Evolutionary conservation across 176 grass and related monocot species (phyloP), one percentile per base, ranked within the genome.

Genomic region (Oryza nivara): DNA sequence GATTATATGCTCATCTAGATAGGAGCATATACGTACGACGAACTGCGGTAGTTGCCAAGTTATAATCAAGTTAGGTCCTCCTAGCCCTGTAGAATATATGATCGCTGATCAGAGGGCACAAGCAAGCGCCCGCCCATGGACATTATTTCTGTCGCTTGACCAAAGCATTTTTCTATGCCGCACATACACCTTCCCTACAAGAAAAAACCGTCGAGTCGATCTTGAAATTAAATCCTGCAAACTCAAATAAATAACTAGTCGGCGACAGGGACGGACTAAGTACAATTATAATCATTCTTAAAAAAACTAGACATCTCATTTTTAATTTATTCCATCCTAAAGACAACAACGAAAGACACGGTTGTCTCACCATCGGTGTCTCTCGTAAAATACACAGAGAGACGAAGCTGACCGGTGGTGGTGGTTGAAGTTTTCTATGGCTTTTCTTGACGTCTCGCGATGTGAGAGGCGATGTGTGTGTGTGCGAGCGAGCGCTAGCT

Each of bases 31-130:
- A 60, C 20, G 51, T 72, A 44, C 26, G 36, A 38, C 36, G 36
- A 1, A 44, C 43, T 44, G 10, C 5, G 79, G 86, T 77, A 51
- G 86, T 65, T 82, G 73, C n/a, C 7, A 47, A 51, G 86, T 82
- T 65, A 44, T 40, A 6, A 52, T 88, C 86, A 22, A 77, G 58
- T 67, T 77, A 64, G 58, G 48, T 25, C 12, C 12, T 70, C 25
- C 19, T 9, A 13, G 22, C 30, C 28, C 65, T 20, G 16, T 38
- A 48, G 45, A 80, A 74, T 74, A 80, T 8, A 74, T 10, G 12
- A 38, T 23, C 4, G 40, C n/a, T 73, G 58, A 40, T 73, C 68
- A 13, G 20, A 66, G 25, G 76, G 10, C 56, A 73, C 56, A 86
- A 80, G 84, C 56, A 80, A 80, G 22, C 49, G 71, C 14, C 23